Evolutionary conservation across 208 protist genomes (phyloP), one percentile per base, ranked within the genome.

Genomic region (Leishmania lainsoni): DNA sequence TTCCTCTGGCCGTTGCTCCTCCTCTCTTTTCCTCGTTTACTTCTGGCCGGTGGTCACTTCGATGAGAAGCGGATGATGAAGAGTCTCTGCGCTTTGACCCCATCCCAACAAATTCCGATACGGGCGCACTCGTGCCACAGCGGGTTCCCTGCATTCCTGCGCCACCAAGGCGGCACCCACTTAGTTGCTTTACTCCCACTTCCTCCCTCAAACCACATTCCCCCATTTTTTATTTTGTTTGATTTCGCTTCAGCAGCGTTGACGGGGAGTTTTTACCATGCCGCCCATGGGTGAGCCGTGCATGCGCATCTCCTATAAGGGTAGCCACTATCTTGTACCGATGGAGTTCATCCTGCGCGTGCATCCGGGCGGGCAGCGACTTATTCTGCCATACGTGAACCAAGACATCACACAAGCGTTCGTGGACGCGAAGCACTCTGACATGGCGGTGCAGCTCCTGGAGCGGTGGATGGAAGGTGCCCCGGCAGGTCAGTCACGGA

Each of bases 321-420:
- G 77, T 49, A 72, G 32, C 59, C 63, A 81, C 79, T 89, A 89
- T 78, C 58, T 78, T 58, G 71, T 86, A 29, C 83, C 82, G 8
- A 26, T 78, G 32, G 76, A 82, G 52, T 89, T 87, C 63, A 79
- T 89, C 39, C 32, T 68, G 26, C 63, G 81, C 16, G 78, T 80
- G 56, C 86, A 89, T 76, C 86, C 86, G 16, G 81, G 86, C 49
- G 86, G 86, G 29, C 54, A 71, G 79, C 59, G 59, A 35, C 78
- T 84, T 54, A 79, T 89, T 76, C 52, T 86, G 29, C 81, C 66
- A 22, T 80, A 84, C 66, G 68, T 83, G 32, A 81, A 86, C 39
- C 75, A 81, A 54, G 86, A 89, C 59, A 89, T 89, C 56, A 89
- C 86, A 16, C 75, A 51, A 1, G 86, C 86, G 52, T 89, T 89